These are phyloP conservation scores for Saturnispora zaruensis DNA, from an alignment of 805 yeast species.

Conservation along the genomic window DNA sequence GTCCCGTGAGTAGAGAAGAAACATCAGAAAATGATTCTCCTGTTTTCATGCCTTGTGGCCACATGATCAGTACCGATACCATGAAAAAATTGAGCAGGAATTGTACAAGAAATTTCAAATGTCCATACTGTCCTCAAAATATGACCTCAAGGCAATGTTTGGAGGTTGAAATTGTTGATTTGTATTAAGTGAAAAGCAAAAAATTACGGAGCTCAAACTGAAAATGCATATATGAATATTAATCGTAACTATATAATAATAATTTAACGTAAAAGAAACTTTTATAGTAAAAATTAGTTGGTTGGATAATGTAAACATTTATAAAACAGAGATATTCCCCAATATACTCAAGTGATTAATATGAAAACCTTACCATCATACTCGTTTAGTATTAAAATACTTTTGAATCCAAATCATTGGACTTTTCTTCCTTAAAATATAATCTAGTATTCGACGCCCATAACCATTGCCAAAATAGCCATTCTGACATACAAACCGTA, in stretches of 20 bases:
- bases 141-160: conserved; percentile 4
- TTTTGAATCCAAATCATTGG: not conserved
- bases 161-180: conserved; percentile 3
- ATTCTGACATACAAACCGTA: conserved; percentile 96
- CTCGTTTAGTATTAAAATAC: not conserved
- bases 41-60: conserved; percentile 31
- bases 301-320: conserved; percentile 10
- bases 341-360: conserved; percentile 9
- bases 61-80: conserved; percentile 49
- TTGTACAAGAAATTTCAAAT: conserved; percentile 36
- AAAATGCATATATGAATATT: conserved; percentile 1
- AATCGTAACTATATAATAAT: not conserved
- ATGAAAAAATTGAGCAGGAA: conserved; percentile 37
- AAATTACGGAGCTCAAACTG: not conserved
- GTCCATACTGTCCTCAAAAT: conserved; percentile 62
- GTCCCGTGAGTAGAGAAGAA: conserved; percentile 62
- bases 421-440: not conserved
- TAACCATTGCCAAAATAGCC: conserved; percentile 97
- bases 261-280: not conserved
- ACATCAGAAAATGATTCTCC: conserved; percentile 53
- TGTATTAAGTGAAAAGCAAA: not conserved
- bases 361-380: not conserved
- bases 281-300: conserved; percentile 15
- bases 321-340: conserved; percentile 14
- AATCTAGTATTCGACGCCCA: conserved; percentile 75